A percentile compares a stretch with the other conserved stretches of the same genome.
phyloP scores from a whole-genome alignment of 2,329 filamentous ascomycete species.

The Cucurbitaria berberidis region DNA sequence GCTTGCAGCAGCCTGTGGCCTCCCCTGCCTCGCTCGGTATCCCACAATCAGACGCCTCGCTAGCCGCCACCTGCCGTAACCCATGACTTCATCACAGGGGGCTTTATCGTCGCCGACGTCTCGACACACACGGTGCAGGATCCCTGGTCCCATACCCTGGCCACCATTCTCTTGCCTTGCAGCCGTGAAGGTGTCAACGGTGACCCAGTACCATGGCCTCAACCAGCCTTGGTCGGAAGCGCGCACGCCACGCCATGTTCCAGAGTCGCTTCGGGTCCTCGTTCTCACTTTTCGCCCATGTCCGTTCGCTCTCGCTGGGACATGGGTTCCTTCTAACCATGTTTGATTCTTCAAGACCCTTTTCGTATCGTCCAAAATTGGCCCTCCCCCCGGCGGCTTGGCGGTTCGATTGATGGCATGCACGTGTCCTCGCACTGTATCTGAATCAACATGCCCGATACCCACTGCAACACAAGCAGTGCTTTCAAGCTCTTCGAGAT shows the following conservation, averaged over 20 bases:
- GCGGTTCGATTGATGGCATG: not conserved
- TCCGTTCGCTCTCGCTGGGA: conserved; percentile 1
- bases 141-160: conserved; percentile 3
- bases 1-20: conserved; percentile 15
- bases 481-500: not conserved
- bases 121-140: not conserved
- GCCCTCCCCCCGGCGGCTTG: not conserved
- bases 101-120: conserved; percentile 24
- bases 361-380: conserved; percentile 6
- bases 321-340: not conserved
- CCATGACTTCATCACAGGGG: conserved; percentile 15
- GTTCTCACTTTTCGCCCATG: not conserved
- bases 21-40: conserved; percentile 20
- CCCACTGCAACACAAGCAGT: not conserved
- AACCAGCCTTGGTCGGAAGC: conserved; percentile 19
- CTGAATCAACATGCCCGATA: conserved; percentile 3
- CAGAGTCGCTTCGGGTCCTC: conserved; percentile 1
- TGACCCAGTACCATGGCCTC: conserved; percentile 24
- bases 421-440: not conserved
- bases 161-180: not conserved
- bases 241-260: conserved; percentile 21
- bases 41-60: conserved; percentile 11
- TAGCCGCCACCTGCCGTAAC: conserved; percentile 18
- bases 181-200: conserved; percentile 23
- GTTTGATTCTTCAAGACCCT: conserved; percentile 2